These are phyloP conservation scores for Pichia kluyveri DNA, from an alignment of 805 yeast genomes.

Conservation along the genomic window DNA sequence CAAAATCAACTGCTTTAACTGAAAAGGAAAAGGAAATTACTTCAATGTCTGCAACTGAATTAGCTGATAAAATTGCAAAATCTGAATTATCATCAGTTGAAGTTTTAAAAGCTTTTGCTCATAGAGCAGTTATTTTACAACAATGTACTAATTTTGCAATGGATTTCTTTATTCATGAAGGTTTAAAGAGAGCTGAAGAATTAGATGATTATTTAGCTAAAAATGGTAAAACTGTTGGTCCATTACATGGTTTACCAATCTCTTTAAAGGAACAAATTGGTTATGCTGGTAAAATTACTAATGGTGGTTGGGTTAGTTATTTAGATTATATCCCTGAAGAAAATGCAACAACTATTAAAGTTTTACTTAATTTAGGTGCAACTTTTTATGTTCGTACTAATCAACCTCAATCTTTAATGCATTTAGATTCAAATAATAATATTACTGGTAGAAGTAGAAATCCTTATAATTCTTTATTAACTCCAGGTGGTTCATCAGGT, in stretches of 20 bases:
- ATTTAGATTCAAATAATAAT: conserved; percentile 52
- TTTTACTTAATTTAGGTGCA: conserved; percentile 45
- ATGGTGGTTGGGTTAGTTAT: conserved; percentile 50
- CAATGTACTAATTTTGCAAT: conserved; percentile 46
- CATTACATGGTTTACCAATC: conserved; percentile 62
- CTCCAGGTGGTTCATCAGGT: conserved; percentile 68
- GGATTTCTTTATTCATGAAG: conserved; percentile 55
- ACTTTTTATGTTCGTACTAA: conserved; percentile 57
- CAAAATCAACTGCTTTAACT: conserved; percentile 24
- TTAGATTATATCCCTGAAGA: conserved; percentile 37
- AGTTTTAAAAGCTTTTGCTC: conserved; percentile 55
- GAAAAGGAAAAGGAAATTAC: conserved; percentile 35
- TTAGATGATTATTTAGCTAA: conserved; percentile 42
- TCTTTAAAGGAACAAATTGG: conserved; percentile 61
- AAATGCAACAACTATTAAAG: conserved; percentile 39
- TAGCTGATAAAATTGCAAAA: conserved; percentile 34
- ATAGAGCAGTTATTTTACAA: conserved; percentile 56
- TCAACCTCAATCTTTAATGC: conserved; percentile 66
- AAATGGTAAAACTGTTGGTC: conserved; percentile 50
- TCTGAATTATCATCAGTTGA: conserved; percentile 41
- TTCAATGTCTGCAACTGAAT: conserved; percentile 31
- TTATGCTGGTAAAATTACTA: conserved; percentile 44
- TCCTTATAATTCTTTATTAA: conserved; percentile 45
- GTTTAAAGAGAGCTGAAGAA: conserved; percentile 45
- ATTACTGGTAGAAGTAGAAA: conserved; percentile 52